Percentiles rank a stretch among this genome's conserved stretches.
Conservation (phyloP, 495 filamentous ascomycete genomes). For the Collariella sp. region DNA sequence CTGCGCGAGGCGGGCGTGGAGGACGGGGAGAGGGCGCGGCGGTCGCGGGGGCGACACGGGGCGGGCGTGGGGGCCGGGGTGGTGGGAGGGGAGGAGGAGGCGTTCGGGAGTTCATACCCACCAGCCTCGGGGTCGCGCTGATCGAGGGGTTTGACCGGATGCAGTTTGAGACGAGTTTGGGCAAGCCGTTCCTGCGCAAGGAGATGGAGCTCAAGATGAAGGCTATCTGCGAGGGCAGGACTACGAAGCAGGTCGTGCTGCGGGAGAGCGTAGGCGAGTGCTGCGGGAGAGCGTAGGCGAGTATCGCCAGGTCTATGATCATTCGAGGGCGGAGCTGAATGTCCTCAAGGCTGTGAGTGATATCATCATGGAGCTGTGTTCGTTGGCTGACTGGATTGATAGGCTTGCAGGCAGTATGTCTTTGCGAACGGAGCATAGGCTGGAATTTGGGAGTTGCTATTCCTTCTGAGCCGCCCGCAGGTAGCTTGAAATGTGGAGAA, state of each 20-base stretch:
- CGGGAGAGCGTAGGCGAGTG: constrained; percentile 68
- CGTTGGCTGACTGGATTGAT: constrained; percentile 20
- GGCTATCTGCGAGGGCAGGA: constrained; percentile 83
- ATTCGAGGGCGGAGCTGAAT: constrained; percentile 62
- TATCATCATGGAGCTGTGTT: not conserved
- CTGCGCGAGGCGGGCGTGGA: constrained; percentile 30
- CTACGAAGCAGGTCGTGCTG: constrained; percentile 65
- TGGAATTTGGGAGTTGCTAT: not conserved
- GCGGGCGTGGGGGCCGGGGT: constrained; percentile 35
- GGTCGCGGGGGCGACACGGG: constrained; percentile 37
- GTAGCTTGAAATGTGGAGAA: constrained; percentile 8
- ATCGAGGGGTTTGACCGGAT: constrained; percentile 91
- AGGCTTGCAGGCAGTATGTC: constrained; percentile 44
- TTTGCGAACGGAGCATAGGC: constrained; percentile 22
- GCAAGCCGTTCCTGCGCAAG: constrained; percentile 95
- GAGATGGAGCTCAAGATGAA: constrained; percentile 96
- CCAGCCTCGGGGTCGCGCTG: constrained; percentile 77
- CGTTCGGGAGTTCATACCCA: constrained; percentile 82
- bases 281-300: constrained; percentile 71
- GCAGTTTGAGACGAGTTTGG: constrained; percentile 78
- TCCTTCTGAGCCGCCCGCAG: not conserved
- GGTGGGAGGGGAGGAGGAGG: constrained; percentile 42
- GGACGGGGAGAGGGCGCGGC: constrained; percentile 36
- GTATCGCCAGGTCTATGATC: constrained; percentile 76
- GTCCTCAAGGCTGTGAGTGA: constrained; percentile 63